Evolutionary conservation across 75 land plant species (phyloP).

Genomic region (Gnetum montanum): DNA sequence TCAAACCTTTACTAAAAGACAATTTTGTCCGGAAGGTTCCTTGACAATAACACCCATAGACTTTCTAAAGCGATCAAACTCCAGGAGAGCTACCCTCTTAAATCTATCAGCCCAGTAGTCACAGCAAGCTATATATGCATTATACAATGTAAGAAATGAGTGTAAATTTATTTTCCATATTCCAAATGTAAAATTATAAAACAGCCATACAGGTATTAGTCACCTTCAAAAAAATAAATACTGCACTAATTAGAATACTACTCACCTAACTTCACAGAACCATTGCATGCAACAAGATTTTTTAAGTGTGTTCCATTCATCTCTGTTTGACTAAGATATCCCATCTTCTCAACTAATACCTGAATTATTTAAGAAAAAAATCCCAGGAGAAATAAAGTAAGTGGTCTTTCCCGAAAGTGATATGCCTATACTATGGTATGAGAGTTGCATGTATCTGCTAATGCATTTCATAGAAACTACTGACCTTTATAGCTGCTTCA

Average conservation of each 20-base stretch:
- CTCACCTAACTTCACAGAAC: conserved; percentile 54
- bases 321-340: conserved; percentile 52
- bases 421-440: too few relatives aligned
- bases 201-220: background rate
- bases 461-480: too few relatives aligned
- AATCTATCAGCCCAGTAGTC: conserved; percentile 63
- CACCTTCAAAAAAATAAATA: too few relatives aligned
- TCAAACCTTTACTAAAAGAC: conserved; percentile 84
- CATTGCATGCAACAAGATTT: conserved; percentile 17
- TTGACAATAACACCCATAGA: conserved; percentile 83
- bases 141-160: background rate
- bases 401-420: too few relatives aligned
- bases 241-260: too few relatives aligned
- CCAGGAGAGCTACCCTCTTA: conserved; percentile 56
- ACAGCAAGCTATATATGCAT: conserved; percentile 43
- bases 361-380: too few relatives aligned
- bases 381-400: too few relatives aligned
- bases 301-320: conserved; percentile 22
- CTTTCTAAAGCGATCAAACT: conserved; percentile 82
- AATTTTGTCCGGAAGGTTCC: conserved; percentile 33
- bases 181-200: background rate
- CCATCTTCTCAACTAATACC: conserved; percentile 92
- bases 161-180: background rate
- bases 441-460: too few relatives aligned
- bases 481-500: conserved; percentile 87